Percentiles rank a stretch among this genome's conserved stretches.
phyloP scores from a whole-genome alignment of 2,329 filamentous ascomycete genomes.

The Stagonosporopsis cucurbitacearum region DNA sequence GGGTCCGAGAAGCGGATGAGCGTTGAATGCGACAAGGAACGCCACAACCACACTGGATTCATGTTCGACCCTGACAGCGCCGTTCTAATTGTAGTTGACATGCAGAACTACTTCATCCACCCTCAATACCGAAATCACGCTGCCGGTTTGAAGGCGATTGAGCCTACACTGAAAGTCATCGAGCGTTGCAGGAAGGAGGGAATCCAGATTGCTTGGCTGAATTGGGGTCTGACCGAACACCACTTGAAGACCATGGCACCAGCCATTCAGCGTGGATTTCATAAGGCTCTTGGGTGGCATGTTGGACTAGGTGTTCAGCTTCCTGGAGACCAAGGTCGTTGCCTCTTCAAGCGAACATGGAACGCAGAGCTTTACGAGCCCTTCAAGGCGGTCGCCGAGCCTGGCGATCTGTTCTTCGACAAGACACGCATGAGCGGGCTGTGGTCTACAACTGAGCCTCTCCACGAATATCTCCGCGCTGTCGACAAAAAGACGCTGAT shows the following conservation, averaged over 20 bases:
- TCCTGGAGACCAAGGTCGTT: slow-evolving; percentile 48
- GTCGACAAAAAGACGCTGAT: slow-evolving; percentile 52
- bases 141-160: slow-evolving; percentile 40
- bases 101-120: slow-evolving; percentile 54
- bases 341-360: slow-evolving; percentile 53
- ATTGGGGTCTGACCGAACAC: slow-evolving; percentile 51
- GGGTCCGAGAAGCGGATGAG: slow-evolving; percentile 47
- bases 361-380: slow-evolving; percentile 53
- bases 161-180: slow-evolving; percentile 49
- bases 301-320: slow-evolving; percentile 49
- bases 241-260: slow-evolving; percentile 50
- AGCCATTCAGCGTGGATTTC: slow-evolving; percentile 52
- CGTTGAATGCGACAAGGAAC: slow-evolving; percentile 50
- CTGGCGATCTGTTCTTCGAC: slow-evolving; percentile 53
- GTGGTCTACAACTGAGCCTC: slow-evolving; percentile 50
- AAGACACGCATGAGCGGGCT: slow-evolving; percentile 53
- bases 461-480: slow-evolving; percentile 50
- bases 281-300: slow-evolving; percentile 52
- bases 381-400: slow-evolving; percentile 45
- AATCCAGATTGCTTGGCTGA: slow-evolving; percentile 52
- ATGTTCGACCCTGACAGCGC: slow-evolving; percentile 51
- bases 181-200: slow-evolving; percentile 50
- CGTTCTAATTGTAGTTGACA: slow-evolving; percentile 51
- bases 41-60: slow-evolving; percentile 51
- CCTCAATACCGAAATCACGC: slow-evolving; percentile 40